Percentiles rank a stretch among this genome's conserved stretches.
These are phyloP conservation scores for Citrus glauca DNA, from an alignment of 345 rosid species.

Conservation along the genomic window DNA sequence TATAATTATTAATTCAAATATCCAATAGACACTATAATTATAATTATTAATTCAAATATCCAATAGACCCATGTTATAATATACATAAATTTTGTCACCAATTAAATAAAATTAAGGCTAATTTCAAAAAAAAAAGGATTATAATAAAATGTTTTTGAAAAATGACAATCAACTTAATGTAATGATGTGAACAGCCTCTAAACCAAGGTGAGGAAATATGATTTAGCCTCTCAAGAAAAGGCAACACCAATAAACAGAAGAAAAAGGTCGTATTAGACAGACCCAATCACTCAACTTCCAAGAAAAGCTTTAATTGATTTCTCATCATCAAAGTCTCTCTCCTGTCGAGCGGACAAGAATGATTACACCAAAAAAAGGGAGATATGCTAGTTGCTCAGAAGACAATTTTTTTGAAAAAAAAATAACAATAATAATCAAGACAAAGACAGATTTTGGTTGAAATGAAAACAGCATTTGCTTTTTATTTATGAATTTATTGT, in stretches of 20 bases:
- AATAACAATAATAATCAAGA: not conserved
- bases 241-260: not conserved
- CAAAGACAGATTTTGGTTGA: conserved; percentile 17
- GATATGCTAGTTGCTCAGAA: conserved; percentile 18
- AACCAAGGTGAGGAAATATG: not conserved
- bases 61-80: no score
- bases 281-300: not conserved
- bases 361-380: conserved; percentile 20
- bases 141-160: not conserved
- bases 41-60: not conserved
- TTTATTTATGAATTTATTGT: not conserved
- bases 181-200: not conserved
- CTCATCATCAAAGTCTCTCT: not conserved
- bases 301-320: not conserved
- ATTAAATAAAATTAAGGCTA: not conserved
- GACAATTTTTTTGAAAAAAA: conserved; percentile 1
- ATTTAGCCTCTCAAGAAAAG: not conserved
- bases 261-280: not conserved
- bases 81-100: no score
- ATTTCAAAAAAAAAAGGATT: not conserved
- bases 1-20: no score
- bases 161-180: not conserved
- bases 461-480: not conserved
- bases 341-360: conserved; percentile 11
- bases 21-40: no score